Base-by-base conservation (phyloP, 371 early-diverging fungal species). In the Funneliformis caledonium region DNA sequence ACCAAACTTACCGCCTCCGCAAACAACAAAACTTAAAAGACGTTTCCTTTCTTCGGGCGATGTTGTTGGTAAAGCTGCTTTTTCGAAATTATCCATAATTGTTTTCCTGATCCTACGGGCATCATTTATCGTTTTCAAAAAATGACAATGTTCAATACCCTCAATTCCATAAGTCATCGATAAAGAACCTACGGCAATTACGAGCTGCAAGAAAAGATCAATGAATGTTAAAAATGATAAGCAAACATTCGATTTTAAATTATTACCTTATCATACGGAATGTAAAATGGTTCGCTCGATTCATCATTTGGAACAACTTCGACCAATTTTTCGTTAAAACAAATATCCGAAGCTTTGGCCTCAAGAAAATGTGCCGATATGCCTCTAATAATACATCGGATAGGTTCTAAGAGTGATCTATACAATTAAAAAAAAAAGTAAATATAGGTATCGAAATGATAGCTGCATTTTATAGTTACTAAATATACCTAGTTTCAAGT, bases 1-100 rank as follows among this genome's bases (percentile, higher is more conserved):
- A 37, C 16, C 0, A 78, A 42, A 72, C 22, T 61, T 86, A 78
- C 96, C 96, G 52, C 96, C 96, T 73, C 96, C 95, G 69, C 94
- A 91, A 37, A 95, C 90, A 4, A 96, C 95, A 88, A 97, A 94
- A 68, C 94, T 93, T 78, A 98, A 87, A 47, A 97, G 84, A 37
- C 94, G 89, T 45, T 91, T 89, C 75, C 93, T 88, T 81, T 98
- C 97, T 47, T 91, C 91, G 1, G 89, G 91, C 0, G 90, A 87
- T 48, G 89, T 93, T 59, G 85, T 95, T 80, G 94, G 97, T 85
- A 88, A 88, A 82, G 85, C 88, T 2, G 97, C 99, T 52, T 91
- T 90, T 84, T 98, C 99, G 69, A 97, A 91, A 83, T 92, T 93
- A 52, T 89, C 89, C 81, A 92, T 90, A 33, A 95, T 86, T 73